Evolutionary conservation across 2,329 filamentous ascomycete genomes (phyloP), one percentile per base, ranked within the genome.

Genomic region (Aspergillaceae sp.): DNA sequence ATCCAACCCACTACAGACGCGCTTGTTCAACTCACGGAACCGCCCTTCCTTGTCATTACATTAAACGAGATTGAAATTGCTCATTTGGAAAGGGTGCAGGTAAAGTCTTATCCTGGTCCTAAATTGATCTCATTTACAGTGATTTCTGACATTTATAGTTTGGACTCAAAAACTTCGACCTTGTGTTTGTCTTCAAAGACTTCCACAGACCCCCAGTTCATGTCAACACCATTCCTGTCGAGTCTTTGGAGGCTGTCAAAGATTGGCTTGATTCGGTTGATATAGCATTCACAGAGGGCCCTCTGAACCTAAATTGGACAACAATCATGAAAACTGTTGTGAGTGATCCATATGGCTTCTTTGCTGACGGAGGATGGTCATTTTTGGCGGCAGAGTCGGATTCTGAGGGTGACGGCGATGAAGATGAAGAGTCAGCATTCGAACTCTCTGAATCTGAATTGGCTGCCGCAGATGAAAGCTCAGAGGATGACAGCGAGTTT

Each of bases 301-400:
- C 91, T 1, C 81, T 98, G 56, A 98, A 98, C 72, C 77, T 98
- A 47, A 97, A 97, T 76, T 98, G 92, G 92, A 86, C 87, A 7
- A 95, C 90, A 10, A 98, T 98, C 63, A 98, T 98, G 89, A 98
- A 98, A 77, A 98, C 92, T 0, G 90, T 98, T 28, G 91, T 86
- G 19, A 83, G 86, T 33, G 90, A 98, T 63, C 87, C 92, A 2
- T 91, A 98, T 64, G 81, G 85, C 57, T 98, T 98, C 80, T 98
- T 96, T 68, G 80, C 78, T 3, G 91, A 97, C 53, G 92, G 94
- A 30, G 92, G 92, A 40, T 98, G 92, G 92, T 85, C 82, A 1
- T 97, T 98, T 78, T 67, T 98, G 48, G 83, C 84, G 45, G 84
- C 84, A 33, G 91, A 96, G 49, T 89, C 85, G 0, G 92, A 97